Evolutionary conservation across 352 stramenopile species (phyloP), one percentile per base, ranked within the genome.

Genomic region (Pythium vanterpoolii): DNA sequence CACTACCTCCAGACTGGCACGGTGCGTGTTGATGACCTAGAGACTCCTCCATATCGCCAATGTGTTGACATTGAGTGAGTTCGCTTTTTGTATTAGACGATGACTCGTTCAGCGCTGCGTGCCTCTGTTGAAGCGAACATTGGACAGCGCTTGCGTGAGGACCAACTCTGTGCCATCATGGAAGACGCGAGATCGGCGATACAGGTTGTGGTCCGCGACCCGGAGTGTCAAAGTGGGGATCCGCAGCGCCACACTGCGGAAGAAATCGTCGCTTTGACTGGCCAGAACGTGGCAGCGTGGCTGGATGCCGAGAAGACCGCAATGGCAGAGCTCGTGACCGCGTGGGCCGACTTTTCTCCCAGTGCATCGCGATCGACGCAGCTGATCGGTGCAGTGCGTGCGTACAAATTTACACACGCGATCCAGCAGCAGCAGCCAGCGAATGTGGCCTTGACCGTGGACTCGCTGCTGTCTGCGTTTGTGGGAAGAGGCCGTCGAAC

Each of bases 1-100:
- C 47, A 68, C 39, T 58, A 63, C 14, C 24, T 68, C 0, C 61
- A 54, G 11, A 44, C 36, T 1, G 53, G 61, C 11, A 19, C 56
- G 38, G 61, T 68, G 44, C 31, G 60, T 51, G 27, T 2, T 28
- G 7, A 33, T 13, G 7, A 43, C 19, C 18, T 2, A 34, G 5
- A 21, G 33, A 38, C 33, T 18, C 34, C 34, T 16, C 6, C 34
- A 8, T n/a, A 18, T 18, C 14, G 5, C 8, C 34, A 42, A 9
- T 6, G 14, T 52, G 26, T 31, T 50, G 34, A 42, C 18, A 5
- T 42, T 42, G 1, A 42, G 6, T 42, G 34, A 4, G 10, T 42
- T n/a, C n/a, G n/a, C 11, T 11, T 33, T 31, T n/a, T 56, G 36
- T 6, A 4, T 31, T 23, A 36, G 38, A 16, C 28, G 5, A 54